Conservation (phyloP, 169 alveolate species). For the Cystoisospora suis region DNA sequence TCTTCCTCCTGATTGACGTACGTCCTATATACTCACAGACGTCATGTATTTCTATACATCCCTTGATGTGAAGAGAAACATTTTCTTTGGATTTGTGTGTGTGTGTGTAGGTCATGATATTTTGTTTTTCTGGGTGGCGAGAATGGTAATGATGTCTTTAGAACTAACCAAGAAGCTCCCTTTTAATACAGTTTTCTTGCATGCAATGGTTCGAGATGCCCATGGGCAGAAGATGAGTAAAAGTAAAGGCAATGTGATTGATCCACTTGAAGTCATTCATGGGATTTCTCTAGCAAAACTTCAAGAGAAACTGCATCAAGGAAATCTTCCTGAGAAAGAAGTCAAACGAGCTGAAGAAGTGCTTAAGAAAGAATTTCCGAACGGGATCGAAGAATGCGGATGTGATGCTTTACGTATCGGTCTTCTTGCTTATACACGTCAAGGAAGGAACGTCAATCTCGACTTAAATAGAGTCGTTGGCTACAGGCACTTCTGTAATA, state of each 20-base stretch:
- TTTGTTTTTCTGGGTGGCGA: slow-evolving; percentile 99
- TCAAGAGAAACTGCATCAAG: slow-evolving; percentile 87
- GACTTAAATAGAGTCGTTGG: slow-evolving; percentile 97
- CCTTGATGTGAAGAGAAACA: neutral
- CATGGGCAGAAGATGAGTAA: slow-evolving; percentile 98
- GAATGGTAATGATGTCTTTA: slow-evolving; percentile 98
- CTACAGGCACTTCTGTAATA: slow-evolving; percentile 97
- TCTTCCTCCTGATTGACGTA: neutral
- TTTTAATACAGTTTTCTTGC: slow-evolving; percentile 95
- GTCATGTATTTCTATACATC: neutral
- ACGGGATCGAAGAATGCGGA: slow-evolving; percentile 99
- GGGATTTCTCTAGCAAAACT: slow-evolving; percentile 93
- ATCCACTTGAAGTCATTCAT: slow-evolving; percentile 97
- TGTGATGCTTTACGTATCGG: slow-evolving; percentile 99
- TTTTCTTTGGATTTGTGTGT: neutral
- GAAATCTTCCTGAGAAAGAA: slow-evolving; percentile 85
- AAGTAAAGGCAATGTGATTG: slow-evolving; percentile 98
- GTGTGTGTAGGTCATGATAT: slow-evolving; percentile 96
- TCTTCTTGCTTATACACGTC: slow-evolving; percentile 89
- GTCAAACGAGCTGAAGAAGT: slow-evolving; percentile 89
- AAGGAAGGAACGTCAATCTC: slow-evolving; percentile 94
- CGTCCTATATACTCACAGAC: neutral
- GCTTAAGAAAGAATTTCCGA: slow-evolving; percentile 95
- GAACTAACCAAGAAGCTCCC: slow-evolving; percentile 96
- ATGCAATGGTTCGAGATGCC: slow-evolving; percentile 98